Base-by-base conservation (phyloP, 352 stramenopile species). In the Globisporangium mamillatum region DNA sequence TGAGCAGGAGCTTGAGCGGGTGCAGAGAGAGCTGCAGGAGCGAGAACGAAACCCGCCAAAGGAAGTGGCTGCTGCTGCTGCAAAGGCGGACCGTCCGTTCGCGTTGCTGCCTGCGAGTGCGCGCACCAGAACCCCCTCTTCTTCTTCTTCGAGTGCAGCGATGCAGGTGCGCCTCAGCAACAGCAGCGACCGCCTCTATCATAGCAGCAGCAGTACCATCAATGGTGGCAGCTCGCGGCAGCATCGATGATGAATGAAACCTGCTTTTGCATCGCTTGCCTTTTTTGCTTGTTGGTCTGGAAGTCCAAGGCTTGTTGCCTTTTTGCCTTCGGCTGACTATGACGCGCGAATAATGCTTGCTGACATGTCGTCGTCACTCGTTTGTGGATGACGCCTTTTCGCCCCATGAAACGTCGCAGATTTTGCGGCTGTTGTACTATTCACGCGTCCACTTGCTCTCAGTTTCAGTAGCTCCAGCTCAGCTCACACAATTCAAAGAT, bases 401-500 rank as follows among this genome's bases (percentile, higher is more conserved):
- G 29, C 29, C 20, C 20, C n/a, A 32, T 32, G 56, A 62, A 62
- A 62, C 56, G 32, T 53, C 57, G 36, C 50, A 61, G 29, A 61
- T 41, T 29, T 44, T 22, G 27, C 9, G 27, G 2, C 38, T 18
- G 4, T 58, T 32, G 20, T 46, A 57, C 44, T 66, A 66, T 44
- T 12, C 1, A 16, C 60, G 4, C 60, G 46, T 59, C 60, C 10
- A 59, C n/a, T 50, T 48, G 14, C 29, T 32, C 29, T 32, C 29
- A 32, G 29, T 32, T 8, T 32, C 29, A 32, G 29, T 32, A 32
- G 29, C 29, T 32, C 29, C 25, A 46, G 38, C 38, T 46, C 18
- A 61, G 12, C 22, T 10, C 8, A 34, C 53, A 18, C 3, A 32
- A 41, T 41, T 24, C 38, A 61, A 48, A 24, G 38, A 97, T 82